phyloP scores from a whole-genome alignment of 1,139 yeast genomes.

The Taphrina deformans region DNA sequence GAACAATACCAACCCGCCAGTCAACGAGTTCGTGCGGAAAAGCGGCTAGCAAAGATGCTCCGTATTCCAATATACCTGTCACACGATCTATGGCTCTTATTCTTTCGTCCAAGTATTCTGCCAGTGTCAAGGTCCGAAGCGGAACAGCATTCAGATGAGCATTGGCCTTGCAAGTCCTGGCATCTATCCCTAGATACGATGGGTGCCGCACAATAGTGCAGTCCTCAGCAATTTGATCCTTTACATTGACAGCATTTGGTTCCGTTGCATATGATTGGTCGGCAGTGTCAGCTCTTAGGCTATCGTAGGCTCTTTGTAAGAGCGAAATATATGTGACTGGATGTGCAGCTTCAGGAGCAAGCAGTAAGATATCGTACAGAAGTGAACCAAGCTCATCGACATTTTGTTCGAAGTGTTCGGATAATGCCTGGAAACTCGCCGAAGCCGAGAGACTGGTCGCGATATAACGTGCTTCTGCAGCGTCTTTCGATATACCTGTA shows the following conservation, averaged over 20 bases:
- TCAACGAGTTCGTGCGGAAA: slow-evolving; percentile 6
- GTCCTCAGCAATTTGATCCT: neutral
- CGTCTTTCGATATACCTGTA: neutral
- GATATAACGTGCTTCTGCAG: neutral
- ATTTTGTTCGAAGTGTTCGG: neutral
- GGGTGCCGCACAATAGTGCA: too few species aligned
- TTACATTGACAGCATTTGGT: too few species aligned
- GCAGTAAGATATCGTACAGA: slow-evolving; percentile 8
- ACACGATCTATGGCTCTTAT: neutral
- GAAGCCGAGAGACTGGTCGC: slow-evolving; percentile 10
- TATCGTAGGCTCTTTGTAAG: neutral
- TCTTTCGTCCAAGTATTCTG: slow-evolving; percentile 9
- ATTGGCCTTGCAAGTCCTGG: neutral
- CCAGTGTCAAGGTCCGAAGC: neutral
- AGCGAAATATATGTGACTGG: neutral
- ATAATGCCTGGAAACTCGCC: neutral
- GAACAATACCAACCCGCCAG: slow-evolving; percentile 10
- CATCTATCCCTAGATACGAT: too few species aligned
- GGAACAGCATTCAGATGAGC: neutral
- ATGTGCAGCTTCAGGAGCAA: slow-evolving; percentile 11
- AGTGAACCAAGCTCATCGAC: neutral
- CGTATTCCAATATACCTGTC: neutral
- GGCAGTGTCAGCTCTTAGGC: too few species aligned
- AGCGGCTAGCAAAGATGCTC: neutral
- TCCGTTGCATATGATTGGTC: too few species aligned